Conservation (phyloP, 345 rosid species). For the Cochlearia excelsa region DNA sequence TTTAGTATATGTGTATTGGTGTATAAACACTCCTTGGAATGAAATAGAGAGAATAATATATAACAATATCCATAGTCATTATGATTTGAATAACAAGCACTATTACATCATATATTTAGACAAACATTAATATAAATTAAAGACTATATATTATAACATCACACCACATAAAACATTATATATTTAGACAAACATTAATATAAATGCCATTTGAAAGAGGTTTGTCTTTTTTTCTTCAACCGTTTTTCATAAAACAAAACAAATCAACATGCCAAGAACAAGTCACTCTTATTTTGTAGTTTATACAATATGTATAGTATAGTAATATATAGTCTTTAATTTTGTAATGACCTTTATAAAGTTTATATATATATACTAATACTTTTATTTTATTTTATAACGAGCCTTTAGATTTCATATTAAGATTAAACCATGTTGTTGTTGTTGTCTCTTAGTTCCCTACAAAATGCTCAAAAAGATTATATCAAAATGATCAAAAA, state of each 20-base stretch:
- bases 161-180: slow-evolving; percentile 9
- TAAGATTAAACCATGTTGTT: not conserved
- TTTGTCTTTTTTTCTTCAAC: not conserved
- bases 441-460: slow-evolving; percentile 17
- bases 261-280: slow-evolving; percentile 21
- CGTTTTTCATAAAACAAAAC: slow-evolving; percentile 12
- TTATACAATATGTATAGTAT: not conserved
- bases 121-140: slow-evolving; percentile 2
- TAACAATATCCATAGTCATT: slow-evolving; percentile 5
- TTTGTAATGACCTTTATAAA: slow-evolving; percentile 3
- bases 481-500: slow-evolving; percentile 12
- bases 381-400: not conserved
- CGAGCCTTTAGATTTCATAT: not conserved
- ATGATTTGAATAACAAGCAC: not conserved
- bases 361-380: not conserved
- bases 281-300: slow-evolving; percentile 7
- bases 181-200: slow-evolving; percentile 5
- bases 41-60: no score
- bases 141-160: no score
- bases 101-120: not conserved
- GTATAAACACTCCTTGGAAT: no score
- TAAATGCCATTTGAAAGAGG: slow-evolving; percentile 7
- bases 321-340: not conserved
- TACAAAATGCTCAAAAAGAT: slow-evolving; percentile 18
- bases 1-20: no score